These are phyloP conservation scores for Pisolithus microcarpus DNA, from an alignment of 768 basidiomycete genomes.

Conservation along the genomic window DNA sequence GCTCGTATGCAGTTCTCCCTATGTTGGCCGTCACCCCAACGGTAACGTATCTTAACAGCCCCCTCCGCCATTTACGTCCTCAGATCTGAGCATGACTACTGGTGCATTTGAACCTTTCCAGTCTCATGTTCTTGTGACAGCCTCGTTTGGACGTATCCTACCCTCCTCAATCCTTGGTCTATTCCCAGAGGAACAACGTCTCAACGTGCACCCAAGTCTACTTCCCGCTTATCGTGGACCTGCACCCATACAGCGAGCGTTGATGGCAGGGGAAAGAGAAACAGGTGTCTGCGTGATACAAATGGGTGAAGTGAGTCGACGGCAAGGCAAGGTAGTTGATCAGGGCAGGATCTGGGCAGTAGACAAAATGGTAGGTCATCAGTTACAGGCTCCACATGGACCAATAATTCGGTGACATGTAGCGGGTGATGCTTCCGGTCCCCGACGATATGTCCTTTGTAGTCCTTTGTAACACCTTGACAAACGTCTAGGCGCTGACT, in stretches of 20 bases:
- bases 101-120: constrained; percentile 15
- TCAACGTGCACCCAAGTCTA: constrained; percentile 89
- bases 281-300: constrained; percentile 80
- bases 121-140: constrained; percentile 67
- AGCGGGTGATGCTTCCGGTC: too few relatives aligned
- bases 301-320: constrained; percentile 51
- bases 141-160: constrained; percentile 88
- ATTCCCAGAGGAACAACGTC: constrained; percentile 50
- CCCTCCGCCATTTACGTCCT: constrained; percentile 31
- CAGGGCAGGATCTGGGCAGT: constrained; percentile 64
- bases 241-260: constrained; percentile 80
- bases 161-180: constrained; percentile 50
- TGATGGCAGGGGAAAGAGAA: constrained; percentile 56
- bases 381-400: neutral
- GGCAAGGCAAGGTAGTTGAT: constrained; percentile 58
- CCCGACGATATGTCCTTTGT: too few relatives aligned
- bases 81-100: neutral
- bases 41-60: constrained; percentile 27
- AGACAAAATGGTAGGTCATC: constrained; percentile 43
- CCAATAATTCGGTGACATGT: neutral
- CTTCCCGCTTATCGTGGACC: constrained; percentile 86
- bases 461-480: too few relatives aligned
- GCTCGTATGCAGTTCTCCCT: constrained; percentile 38
- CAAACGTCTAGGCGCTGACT: neutral
- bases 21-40: neutral